phyloP scores from a whole-genome alignment of 2,329 filamentous ascomycete genomes.

The Xylariaceae sp. region DNA sequence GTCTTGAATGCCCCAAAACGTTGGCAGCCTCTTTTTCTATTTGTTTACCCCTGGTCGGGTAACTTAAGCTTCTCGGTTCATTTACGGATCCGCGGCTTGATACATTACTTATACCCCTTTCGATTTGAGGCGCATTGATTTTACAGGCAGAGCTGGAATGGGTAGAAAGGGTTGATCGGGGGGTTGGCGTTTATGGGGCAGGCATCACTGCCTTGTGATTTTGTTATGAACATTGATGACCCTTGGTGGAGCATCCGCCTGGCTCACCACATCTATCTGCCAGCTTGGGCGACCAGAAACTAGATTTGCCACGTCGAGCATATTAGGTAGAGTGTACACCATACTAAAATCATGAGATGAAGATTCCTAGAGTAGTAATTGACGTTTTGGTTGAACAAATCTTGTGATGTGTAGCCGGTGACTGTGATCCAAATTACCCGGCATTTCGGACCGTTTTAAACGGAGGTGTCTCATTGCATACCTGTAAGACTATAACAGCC shows the following conservation, averaged over 20 bases:
- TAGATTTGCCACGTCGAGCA: too few species aligned
- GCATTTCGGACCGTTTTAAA: too few species aligned
- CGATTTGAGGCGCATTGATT: constrained; percentile 9
- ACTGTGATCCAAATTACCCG: too few species aligned
- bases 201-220: constrained; percentile 3
- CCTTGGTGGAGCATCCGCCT: not conserved
- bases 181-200: constrained; percentile 11
- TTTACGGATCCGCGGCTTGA: constrained; percentile 3
- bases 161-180: not conserved
- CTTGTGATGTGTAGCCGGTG: too few species aligned
- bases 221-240: not conserved
- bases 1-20: constrained; percentile 33
- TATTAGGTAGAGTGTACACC: too few species aligned
- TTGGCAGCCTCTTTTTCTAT: constrained; percentile 4
- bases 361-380: too few species aligned
- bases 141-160: constrained; percentile 7
- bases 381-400: too few species aligned
- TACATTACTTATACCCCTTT: constrained; percentile 18
- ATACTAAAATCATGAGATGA: too few species aligned
- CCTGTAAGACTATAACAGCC: too few species aligned
- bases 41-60: not conserved
- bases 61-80: not conserved
- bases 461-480: too few species aligned
- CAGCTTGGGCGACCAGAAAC: too few species aligned
- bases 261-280: not conserved